phyloP scores from a whole-genome alignment of 2,329 filamentous ascomycete species.

The Nothophaeocryptopus gaeumannii region DNA sequence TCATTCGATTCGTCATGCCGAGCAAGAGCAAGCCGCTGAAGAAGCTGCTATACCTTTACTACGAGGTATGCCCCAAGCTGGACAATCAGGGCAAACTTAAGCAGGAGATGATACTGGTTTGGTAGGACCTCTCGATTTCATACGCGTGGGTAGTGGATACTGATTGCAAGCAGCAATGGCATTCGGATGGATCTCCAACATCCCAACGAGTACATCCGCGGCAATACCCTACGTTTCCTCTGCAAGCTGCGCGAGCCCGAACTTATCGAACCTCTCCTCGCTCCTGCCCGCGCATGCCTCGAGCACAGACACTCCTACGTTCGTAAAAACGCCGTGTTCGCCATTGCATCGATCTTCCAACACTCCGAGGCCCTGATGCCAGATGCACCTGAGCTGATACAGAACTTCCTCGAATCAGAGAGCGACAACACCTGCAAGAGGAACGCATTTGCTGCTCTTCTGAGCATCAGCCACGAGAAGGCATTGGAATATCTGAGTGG shows the following conservation, averaged over 20 bases:
- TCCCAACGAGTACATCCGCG: conserved; percentile 95
- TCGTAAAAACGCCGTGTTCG: conserved; percentile 96
- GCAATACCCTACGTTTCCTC: conserved; percentile 96
- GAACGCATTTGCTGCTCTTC: conserved; percentile 90
- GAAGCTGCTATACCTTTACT: conserved; percentile 98
- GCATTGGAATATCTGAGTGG: conserved; percentile 82
- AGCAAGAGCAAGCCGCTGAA: conserved; percentile 95
- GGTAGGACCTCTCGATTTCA: conserved; percentile 54
- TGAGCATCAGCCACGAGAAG: conserved; percentile 89
- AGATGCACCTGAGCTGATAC: conserved; percentile 88
- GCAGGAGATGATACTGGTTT: conserved; percentile 99
- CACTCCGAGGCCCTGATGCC: conserved; percentile 91
- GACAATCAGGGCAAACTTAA: conserved; percentile 91
- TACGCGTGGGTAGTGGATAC: background rate
- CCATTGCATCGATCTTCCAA: conserved; percentile 85
- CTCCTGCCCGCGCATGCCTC: conserved; percentile 85
- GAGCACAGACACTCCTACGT: conserved; percentile 97
- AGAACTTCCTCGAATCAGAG: conserved; percentile 84
- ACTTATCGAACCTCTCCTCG: conserved; percentile 91
- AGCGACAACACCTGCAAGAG: conserved; percentile 95
- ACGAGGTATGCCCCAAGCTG: conserved; percentile 96
- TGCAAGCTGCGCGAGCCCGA: conserved; percentile 95
- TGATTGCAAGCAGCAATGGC: conserved; percentile 67
- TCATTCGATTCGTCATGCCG: conserved; percentile 99
- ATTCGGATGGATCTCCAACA: conserved; percentile 97